A percentile compares a stretch with the other conserved stretches of the same genome.
Conservation (phyloP, 164 flowering plant genomes). For the Pachysandra terminalis region DNA sequence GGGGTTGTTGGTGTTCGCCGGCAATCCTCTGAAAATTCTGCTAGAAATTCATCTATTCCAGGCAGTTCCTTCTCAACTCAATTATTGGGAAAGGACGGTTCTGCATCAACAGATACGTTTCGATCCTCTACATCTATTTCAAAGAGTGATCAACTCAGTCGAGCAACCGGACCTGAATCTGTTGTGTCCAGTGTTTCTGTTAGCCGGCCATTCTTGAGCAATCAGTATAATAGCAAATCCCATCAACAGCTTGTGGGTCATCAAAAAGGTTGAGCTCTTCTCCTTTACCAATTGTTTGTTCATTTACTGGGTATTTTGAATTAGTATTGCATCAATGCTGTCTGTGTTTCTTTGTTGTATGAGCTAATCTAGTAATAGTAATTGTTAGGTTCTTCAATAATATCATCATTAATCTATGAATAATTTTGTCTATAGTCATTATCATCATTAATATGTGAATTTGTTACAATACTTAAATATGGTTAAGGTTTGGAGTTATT, state of each 20-base stretch:
- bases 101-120: constrained; percentile 37
- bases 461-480: no score
- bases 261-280: constrained; percentile 59
- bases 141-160: constrained; percentile 44
- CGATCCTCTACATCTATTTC: constrained; percentile 32
- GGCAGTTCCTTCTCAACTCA: constrained; percentile 39
- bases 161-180: constrained; percentile 37
- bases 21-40: constrained; percentile 45
- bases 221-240: constrained; percentile 45
- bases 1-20: constrained; percentile 86
- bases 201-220: constrained; percentile 39
- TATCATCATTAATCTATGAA: neutral
- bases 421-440: no score
- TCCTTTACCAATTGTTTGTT: neutral
- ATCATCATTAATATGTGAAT: no score
- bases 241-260: constrained; percentile 64
- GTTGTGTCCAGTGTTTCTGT: constrained; percentile 28
- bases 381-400: neutral
- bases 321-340: neutral
- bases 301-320: neutral
- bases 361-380: neutral
- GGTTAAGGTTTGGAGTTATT: no score
- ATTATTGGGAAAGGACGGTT: constrained; percentile 31
- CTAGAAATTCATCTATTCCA: constrained; percentile 38
- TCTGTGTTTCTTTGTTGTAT: neutral